Evolutionary conservation across 192 early-diverging fungal species (phyloP).

Genomic region (Backusella luteola): DNA sequence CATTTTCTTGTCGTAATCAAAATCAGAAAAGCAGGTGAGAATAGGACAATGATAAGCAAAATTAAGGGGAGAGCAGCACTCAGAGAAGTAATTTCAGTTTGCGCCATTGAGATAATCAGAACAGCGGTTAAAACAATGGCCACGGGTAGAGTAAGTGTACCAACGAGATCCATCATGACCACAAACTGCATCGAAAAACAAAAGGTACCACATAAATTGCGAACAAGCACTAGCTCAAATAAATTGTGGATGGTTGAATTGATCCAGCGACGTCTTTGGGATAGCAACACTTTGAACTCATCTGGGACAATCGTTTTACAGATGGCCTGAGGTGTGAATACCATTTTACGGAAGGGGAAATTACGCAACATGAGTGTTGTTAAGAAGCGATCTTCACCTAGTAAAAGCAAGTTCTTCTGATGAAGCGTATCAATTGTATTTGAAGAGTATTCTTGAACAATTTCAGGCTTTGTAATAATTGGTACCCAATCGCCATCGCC

Average conservation of each 20-base stretch:
- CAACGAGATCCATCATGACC: constrained; percentile 73
- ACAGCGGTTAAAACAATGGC: constrained; percentile 68
- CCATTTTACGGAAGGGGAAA: constrained; percentile 85
- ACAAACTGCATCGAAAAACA: constrained; percentile 94
- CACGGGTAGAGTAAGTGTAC: constrained; percentile 72
- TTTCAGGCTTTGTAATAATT: constrained; percentile 85
- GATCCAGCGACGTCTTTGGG: constrained; percentile 95
- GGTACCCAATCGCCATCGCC: constrained; percentile 77
- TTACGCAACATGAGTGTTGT: constrained; percentile 87
- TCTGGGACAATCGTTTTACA: constrained; percentile 88
- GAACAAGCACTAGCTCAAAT: constrained; percentile 86
- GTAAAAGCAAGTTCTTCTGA: constrained; percentile 82
- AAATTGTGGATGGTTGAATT: constrained; percentile 96
- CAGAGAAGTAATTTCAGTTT: constrained; percentile 53
- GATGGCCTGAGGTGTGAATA: constrained; percentile 80
- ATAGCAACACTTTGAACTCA: constrained; percentile 78
- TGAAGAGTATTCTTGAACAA: constrained; percentile 81
- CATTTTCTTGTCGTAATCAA: constrained; percentile 81
- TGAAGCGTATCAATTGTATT: constrained; percentile 80
- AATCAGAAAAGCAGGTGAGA: constrained; percentile 88
- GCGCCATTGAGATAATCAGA: constrained; percentile 56
- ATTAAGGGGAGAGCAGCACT: constrained; percentile 65
- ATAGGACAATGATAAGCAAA: constrained; percentile 75
- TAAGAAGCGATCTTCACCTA: constrained; percentile 90
- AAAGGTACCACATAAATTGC: constrained; percentile 95